Conservation (phyloP, 495 filamentous ascomycete species). For the Aspergillus panamensis region DNA sequence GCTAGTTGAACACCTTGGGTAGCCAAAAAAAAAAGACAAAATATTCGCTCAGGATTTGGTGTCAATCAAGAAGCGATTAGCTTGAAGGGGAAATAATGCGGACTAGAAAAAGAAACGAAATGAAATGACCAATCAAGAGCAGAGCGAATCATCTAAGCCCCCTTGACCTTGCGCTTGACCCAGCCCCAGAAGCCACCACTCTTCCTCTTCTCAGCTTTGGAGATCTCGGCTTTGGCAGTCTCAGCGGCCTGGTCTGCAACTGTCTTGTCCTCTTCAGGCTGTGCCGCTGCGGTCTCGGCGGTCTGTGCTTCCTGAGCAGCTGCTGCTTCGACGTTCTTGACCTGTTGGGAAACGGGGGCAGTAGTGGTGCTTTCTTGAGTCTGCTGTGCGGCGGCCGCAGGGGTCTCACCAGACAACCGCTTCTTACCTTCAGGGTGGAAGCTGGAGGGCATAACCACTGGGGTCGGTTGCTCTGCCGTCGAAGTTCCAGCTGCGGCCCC, state of each 20-base stretch:
- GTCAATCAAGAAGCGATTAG: not conserved
- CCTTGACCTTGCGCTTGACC: constrained; percentile 34
- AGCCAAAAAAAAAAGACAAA: constrained; percentile 14
- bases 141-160: constrained; percentile 4
- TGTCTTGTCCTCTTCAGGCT: constrained; percentile 18
- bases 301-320: constrained; percentile 11
- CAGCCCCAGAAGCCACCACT: constrained; percentile 26
- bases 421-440: constrained; percentile 5
- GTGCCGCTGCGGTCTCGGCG: constrained; percentile 6
- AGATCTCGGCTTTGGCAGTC: constrained; percentile 13
- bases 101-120: not conserved
- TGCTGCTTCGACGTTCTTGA: constrained; percentile 7
- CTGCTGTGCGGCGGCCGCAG: constrained; percentile 9
- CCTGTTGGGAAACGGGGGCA: constrained; percentile 3
- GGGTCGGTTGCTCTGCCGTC: not conserved
- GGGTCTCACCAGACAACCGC: constrained; percentile 2
- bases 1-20: constrained; percentile 4
- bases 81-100: not conserved
- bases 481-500: not conserved
- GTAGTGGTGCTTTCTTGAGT: not conserved
- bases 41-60: not conserved
- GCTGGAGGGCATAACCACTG: constrained; percentile 8
- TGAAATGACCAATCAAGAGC: not conserved
- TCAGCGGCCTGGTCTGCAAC: constrained; percentile 14
- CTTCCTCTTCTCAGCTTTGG: constrained; percentile 26